These are phyloP conservation scores for Mallotus repandus DNA, from an alignment of 441 rosid genomes.

Conservation along the genomic window DNA sequence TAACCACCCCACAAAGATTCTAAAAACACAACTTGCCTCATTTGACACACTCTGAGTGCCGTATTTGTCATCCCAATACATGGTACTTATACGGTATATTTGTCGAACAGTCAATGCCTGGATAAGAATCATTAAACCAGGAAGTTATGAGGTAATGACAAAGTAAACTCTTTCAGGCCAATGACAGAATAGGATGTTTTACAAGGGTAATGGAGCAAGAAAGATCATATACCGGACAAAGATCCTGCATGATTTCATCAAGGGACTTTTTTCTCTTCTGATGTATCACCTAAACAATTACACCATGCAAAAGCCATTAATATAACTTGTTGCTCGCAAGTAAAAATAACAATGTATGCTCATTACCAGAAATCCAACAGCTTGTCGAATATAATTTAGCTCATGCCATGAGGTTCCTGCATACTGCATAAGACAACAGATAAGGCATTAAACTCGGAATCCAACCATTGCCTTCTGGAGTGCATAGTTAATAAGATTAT, in stretches of 20 bases:
- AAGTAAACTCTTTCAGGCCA: slow-evolving; percentile 16
- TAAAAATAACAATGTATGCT: slow-evolving; percentile 15
- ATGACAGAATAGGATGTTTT: slow-evolving; percentile 14
- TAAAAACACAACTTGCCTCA: slow-evolving; percentile 55
- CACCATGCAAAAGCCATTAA: slow-evolving; percentile 16
- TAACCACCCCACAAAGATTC: neutral
- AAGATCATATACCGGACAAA: slow-evolving; percentile 77
- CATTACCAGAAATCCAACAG: slow-evolving; percentile 96
- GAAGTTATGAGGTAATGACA: slow-evolving; percentile 4
- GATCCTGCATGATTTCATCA: slow-evolving; percentile 87
- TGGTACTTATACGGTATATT: slow-evolving; percentile 95
- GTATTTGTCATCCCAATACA: slow-evolving; percentile 99
- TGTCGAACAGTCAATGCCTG: slow-evolving; percentile 94
- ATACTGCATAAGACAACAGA: slow-evolving; percentile 52
- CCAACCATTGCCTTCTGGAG: slow-evolving; percentile 3
- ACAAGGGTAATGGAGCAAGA: slow-evolving; percentile 4
- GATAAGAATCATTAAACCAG: slow-evolving; percentile 16
- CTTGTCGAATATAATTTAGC: slow-evolving; percentile 93
- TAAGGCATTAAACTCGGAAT: slow-evolving; percentile 20
- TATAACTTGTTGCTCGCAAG: neutral
- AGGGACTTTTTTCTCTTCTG: slow-evolving; percentile 93
- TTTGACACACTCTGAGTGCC: slow-evolving; percentile 97
- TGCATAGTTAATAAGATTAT: slow-evolving; percentile 6
- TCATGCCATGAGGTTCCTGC: slow-evolving; percentile 99
- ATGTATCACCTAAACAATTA: slow-evolving; percentile 77